phyloP scores from a whole-genome alignment of 176 grass and related monocot genomes.

The Calamus simplicifolius region DNA sequence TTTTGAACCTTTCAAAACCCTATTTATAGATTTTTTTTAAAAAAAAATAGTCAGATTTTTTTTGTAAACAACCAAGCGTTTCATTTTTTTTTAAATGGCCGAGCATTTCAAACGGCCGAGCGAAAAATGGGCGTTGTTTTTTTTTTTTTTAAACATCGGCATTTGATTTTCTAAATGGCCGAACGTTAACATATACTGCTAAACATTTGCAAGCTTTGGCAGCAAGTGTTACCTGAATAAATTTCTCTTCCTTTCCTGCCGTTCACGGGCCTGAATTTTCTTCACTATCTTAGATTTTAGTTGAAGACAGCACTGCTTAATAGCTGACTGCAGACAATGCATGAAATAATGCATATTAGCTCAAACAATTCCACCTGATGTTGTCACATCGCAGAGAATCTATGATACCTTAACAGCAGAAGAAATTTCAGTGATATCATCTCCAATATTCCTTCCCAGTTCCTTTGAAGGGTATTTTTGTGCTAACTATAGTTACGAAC shows the following conservation, averaged over 20 bases:
- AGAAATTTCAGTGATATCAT: slow-evolving; percentile 94
- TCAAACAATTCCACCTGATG: background rate
- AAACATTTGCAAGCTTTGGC: too few relatives aligned
- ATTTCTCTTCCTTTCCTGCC: slow-evolving; percentile 91
- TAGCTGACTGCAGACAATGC: slow-evolving; percentile 44
- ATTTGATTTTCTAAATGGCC: too few relatives aligned
- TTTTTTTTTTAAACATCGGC: too few relatives aligned
- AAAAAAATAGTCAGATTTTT: too few relatives aligned
- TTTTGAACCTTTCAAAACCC: too few relatives aligned
- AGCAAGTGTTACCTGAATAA: slow-evolving; percentile 47
- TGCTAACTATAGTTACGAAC: slow-evolving; percentile 96
- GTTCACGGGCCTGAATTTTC: slow-evolving; percentile 81
- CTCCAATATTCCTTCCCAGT: slow-evolving; percentile 95
- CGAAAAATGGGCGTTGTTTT: too few relatives aligned
- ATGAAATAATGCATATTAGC: background rate
- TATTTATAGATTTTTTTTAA: too few relatives aligned
- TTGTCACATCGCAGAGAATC: background rate
- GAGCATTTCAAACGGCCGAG: too few relatives aligned
- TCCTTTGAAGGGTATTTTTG: slow-evolving; percentile 99
- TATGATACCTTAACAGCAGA: slow-evolving; percentile 66
- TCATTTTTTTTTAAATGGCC: too few relatives aligned
- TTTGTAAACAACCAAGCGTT: too few relatives aligned
- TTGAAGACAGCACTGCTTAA: slow-evolving; percentile 93
- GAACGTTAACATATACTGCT: too few relatives aligned
- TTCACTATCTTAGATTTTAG: slow-evolving; percentile 95